These are phyloP conservation scores for Begonia loranthoides DNA, from an alignment of 306 rosid genomes.

Conservation along the genomic window DNA sequence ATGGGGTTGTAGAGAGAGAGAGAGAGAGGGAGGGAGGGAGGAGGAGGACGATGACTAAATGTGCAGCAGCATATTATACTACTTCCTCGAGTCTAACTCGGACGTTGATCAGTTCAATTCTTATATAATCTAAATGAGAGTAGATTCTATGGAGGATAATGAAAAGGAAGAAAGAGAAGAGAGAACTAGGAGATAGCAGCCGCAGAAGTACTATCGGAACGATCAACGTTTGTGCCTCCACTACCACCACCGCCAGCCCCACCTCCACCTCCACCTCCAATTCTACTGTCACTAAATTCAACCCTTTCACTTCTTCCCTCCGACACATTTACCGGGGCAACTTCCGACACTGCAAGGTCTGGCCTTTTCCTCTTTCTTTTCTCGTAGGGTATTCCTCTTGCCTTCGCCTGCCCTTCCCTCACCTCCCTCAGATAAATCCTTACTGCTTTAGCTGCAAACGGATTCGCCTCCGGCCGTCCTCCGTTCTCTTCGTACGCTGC, in stretches of 20 bases:
- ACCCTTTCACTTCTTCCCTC: not conserved
- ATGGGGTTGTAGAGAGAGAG: no score
- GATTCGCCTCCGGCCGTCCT: slow-evolving; percentile 2
- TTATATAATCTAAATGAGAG: no score
- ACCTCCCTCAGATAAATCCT: slow-evolving; percentile 7
- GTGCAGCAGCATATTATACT: no score
- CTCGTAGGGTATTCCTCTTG: slow-evolving; percentile 2
- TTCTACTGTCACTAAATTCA: not conserved
- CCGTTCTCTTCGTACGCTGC: slow-evolving; percentile 5
- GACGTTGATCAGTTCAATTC: no score
- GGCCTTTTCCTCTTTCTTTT: slow-evolving; percentile 1
- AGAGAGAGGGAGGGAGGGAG: no score
- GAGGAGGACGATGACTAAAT: no score
- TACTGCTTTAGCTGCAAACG: not conserved
- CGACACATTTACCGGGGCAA: not conserved
- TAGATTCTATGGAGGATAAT: no score
- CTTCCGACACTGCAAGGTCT: not conserved
- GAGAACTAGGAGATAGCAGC: not conserved
- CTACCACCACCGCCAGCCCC: not conserved
- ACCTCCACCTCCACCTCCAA: not conserved
- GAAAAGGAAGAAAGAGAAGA: not conserved
- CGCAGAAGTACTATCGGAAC: not conserved
- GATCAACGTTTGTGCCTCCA: not conserved
- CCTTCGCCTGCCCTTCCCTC: slow-evolving; percentile 2
- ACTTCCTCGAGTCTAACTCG: no score